Evolutionary conservation across 139 green algal species (phyloP).

Genomic region (Auxenochlorella pyrenoidosa): DNA sequence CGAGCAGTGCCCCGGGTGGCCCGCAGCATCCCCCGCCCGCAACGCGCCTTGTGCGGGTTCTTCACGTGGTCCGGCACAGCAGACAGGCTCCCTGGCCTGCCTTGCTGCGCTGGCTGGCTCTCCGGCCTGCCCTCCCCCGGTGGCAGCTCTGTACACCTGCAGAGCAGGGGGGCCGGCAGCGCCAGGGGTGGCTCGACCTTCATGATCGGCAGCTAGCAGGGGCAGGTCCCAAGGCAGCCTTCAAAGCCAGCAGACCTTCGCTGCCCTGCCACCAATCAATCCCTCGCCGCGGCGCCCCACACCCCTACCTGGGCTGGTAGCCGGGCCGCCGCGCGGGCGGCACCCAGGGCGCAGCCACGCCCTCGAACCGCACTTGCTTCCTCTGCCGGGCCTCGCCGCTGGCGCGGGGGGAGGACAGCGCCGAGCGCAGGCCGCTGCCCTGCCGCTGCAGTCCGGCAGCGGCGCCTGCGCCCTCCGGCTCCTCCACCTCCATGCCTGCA

Average conservation of each 20-base stretch:
- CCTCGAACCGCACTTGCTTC: conserved; percentile 25
- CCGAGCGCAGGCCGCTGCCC: background rate
- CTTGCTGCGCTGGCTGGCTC: background rate
- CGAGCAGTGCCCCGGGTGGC: too few relatives aligned
- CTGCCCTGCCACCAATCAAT: background rate
- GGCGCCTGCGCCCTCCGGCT: background rate
- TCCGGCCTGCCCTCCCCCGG: background rate
- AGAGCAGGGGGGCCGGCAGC: background rate
- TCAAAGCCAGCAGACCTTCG: background rate
- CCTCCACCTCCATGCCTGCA: conserved; percentile 18
- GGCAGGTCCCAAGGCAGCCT: too few relatives aligned
- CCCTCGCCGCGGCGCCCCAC: background rate
- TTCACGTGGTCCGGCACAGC: conserved; percentile 56
- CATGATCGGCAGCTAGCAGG: background rate
- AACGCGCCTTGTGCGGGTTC: conserved; percentile 24
- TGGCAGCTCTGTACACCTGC: conserved; percentile 9
- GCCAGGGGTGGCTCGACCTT: too few relatives aligned
- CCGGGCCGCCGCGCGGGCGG: background rate
- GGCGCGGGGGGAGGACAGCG: background rate
- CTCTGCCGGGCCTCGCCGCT: background rate
- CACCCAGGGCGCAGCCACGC: background rate
- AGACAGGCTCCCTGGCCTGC: background rate
- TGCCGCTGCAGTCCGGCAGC: background rate
- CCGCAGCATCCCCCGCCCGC: too few relatives aligned
- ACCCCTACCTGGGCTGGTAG: background rate